Evolutionary conservation across 75 land plant genomes (phyloP).

Genomic region (Pinus taeda): DNA sequence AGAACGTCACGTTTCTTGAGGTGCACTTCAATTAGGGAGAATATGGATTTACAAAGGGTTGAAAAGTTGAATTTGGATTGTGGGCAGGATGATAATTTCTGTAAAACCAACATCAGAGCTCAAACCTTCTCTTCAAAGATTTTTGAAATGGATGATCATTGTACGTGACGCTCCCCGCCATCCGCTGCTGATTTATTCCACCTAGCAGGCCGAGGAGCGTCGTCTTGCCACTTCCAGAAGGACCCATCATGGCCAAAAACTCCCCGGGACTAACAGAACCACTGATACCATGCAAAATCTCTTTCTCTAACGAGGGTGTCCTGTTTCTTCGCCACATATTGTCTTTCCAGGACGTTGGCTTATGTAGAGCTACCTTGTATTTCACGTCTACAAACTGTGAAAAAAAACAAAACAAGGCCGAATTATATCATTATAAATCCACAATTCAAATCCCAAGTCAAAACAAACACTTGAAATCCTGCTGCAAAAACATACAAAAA

Average conservation of each 20-base stretch:
- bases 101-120: too few species aligned
- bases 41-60: too few species aligned
- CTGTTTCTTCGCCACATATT: neutral
- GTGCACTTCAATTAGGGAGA: too few species aligned
- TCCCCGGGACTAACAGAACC: constrained; percentile 27
- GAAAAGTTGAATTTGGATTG: too few species aligned
- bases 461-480: neutral
- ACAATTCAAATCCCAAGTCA: neutral
- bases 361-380: neutral
- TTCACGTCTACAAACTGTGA: constrained; percentile 5
- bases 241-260: constrained; percentile 39
- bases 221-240: constrained; percentile 50
- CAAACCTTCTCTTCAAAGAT: constrained; percentile 17
- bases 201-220: constrained; percentile 32
- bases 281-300: constrained; percentile 2
- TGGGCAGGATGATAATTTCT: too few species aligned
- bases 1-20: too few species aligned
- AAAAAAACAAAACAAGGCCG: too few species aligned
- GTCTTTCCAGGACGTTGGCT: constrained; percentile 2
- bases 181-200: constrained; percentile 11
- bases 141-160: constrained; percentile 19
- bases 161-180: constrained; percentile 21
- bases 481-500: neutral
- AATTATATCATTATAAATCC: too few species aligned
- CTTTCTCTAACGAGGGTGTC: constrained; percentile 4